Evolutionary conservation across 2,329 filamentous ascomycete genomes (phyloP).

Genomic region (Xylariomycetidae sp.): DNA sequence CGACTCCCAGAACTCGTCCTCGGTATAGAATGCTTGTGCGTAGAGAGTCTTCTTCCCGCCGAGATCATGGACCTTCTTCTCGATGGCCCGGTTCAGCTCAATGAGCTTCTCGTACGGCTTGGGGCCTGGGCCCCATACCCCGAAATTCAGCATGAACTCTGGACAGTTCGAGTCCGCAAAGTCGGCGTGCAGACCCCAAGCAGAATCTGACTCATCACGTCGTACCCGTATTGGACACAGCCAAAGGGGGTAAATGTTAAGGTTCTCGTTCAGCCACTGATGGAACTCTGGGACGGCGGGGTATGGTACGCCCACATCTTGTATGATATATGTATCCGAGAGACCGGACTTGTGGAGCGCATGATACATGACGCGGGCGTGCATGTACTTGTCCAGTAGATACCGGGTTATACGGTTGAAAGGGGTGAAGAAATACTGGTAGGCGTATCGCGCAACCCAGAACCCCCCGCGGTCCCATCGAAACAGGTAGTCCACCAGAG

Average conservation of each 20-base stretch:
- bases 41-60: conserved; percentile 66
- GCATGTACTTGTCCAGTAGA: conserved; percentile 56
- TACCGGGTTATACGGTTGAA: conserved; percentile 59
- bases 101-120: conserved; percentile 40
- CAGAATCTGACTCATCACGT: conserved; percentile 34
- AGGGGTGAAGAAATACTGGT: conserved; percentile 57
- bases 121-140: conserved; percentile 52
- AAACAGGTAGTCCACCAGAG: conserved; percentile 62
- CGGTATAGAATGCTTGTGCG: conserved; percentile 61
- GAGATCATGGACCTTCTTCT: conserved; percentile 51
- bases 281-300: conserved; percentile 36
- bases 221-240: conserved; percentile 45
- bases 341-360: conserved; percentile 57
- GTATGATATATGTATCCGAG: conserved; percentile 55
- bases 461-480: conserved; percentile 65
- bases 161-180: conserved; percentile 34
- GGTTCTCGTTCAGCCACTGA: conserved; percentile 38
- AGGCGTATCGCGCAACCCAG: conserved; percentile 59
- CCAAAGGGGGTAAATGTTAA: conserved; percentile 50
- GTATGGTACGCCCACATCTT: conserved; percentile 54
- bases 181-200: conserved; percentile 41
- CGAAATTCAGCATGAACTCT: conserved; percentile 51
- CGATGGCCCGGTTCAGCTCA: conserved; percentile 51
- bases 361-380: conserved; percentile 59
- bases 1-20: conserved; percentile 61